These are phyloP conservation scores for Ehretia macrophylla DNA, from an alignment of 257 asterid genomes.

Conservation along the genomic window DNA sequence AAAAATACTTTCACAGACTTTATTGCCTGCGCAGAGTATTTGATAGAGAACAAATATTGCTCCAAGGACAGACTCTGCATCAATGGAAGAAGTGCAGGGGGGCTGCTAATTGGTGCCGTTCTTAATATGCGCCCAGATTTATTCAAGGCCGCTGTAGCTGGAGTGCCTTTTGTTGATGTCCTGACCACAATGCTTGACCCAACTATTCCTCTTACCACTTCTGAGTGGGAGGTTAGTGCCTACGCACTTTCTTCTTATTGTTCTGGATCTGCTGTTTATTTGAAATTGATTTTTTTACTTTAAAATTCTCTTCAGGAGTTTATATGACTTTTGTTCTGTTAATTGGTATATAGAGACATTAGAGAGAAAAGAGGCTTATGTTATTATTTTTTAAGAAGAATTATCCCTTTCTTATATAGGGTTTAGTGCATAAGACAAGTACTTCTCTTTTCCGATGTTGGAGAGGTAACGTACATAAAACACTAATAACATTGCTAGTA, in stretches of 20 bases:
- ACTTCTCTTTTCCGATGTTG: no score
- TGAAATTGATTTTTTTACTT: not conserved
- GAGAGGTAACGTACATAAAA: no score
- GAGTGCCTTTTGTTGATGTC: constrained; percentile 94
- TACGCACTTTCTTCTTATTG: not conserved
- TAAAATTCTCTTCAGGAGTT: not conserved
- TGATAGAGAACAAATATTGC: constrained; percentile 74
- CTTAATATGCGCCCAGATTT: constrained; percentile 91
- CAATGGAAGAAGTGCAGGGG: constrained; percentile 97
- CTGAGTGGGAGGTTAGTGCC: constrained; percentile 95
- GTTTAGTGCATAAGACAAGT: no score
- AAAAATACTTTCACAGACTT: constrained; percentile 91
- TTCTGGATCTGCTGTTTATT: constrained; percentile 1
- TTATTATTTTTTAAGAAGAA: no score
- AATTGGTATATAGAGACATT: no score
- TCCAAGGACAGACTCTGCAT: constrained; percentile 83
- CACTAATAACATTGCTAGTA: no score
- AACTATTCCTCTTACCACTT: constrained; percentile 92
- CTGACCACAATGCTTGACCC: constrained; percentile 98
- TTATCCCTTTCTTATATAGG: no score
- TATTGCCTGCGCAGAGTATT: constrained; percentile 75
- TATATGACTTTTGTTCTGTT: no score
- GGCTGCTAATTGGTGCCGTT: constrained; percentile 90
- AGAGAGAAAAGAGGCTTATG: no score
- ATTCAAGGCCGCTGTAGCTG: constrained; percentile 87